A percentile compares a stretch with the other conserved stretches of the same genome.
Evolutionary conservation across 2,329 filamentous ascomycete genomes (phyloP).

Genomic region (Colletotrichum aenigma): DNA sequence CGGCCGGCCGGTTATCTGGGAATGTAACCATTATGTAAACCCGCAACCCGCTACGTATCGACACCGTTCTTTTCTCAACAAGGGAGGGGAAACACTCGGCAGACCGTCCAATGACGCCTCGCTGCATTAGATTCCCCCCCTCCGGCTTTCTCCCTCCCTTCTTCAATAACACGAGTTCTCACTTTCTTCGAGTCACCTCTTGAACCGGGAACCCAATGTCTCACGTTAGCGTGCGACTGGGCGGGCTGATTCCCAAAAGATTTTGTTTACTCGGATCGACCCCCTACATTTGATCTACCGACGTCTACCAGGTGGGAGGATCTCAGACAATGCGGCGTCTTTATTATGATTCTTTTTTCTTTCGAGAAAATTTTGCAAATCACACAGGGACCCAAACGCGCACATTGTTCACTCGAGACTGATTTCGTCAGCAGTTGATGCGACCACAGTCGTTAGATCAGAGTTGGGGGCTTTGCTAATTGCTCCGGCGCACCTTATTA

Average conservation of each 20-base stretch:
- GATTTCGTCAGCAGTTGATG: background rate
- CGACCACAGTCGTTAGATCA: background rate
- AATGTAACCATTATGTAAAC: background rate
- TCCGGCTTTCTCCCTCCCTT: slow-evolving; percentile 9
- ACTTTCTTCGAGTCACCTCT: background rate
- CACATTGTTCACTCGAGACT: background rate
- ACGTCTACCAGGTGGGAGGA: background rate
- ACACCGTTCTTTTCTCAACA: slow-evolving; percentile 18
- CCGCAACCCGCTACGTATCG: background rate
- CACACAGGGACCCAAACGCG: background rate
- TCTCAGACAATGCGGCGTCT: slow-evolving; percentile 5
- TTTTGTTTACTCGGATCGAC: background rate
- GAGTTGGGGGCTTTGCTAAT: background rate
- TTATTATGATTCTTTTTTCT: slow-evolving; percentile 7
- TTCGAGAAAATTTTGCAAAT: background rate
- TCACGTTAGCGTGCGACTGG: background rate
- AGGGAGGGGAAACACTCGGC: background rate
- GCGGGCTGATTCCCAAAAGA: background rate
- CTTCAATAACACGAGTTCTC: slow-evolving; percentile 17
- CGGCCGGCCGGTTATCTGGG: background rate
- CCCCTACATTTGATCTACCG: slow-evolving; percentile 18
- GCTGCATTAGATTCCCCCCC: background rate
- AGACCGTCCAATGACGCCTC: background rate
- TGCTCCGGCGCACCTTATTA: background rate
- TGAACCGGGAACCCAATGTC: slow-evolving; percentile 8